Evolutionary conservation across 2,329 filamentous ascomycete species (phyloP), one percentile per base, ranked within the genome.

Genomic region (Westerdykella ornata): DNA sequence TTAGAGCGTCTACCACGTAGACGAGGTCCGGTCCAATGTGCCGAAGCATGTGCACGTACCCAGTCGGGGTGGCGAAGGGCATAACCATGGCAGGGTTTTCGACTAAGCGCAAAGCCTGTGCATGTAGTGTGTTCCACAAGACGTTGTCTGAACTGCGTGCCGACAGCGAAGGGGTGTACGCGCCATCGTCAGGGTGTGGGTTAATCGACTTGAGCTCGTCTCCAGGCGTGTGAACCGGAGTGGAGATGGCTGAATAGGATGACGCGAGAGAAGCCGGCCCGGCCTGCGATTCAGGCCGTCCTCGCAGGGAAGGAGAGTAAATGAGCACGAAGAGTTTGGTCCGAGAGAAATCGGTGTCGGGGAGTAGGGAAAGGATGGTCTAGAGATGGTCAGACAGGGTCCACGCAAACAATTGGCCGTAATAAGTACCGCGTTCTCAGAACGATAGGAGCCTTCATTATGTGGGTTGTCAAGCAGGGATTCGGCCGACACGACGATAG

Each of bases 291-390:
- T 62, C 58, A 33, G 63, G 66, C 45, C 76, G 72, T 39, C 88
- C 82, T 66, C 88, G 87, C 40, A 94, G 70, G 38, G 78, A 76
- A 1, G 90, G 90, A 2, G 87, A 81, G 66, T 95, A 95, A 59
- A 97, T 90, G 51, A 97, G 75, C 43, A 97, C 77, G 57, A 94
- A 94, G 17, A 96, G 74, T 60, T 86, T 85, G 50, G 83, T 80
- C 47, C 74, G 80, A 35, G 80, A 78, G 48, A 83, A 78, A 63
- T 95, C 81, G 51, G 83, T 81, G 48, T 82, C 78, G 29, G 88
- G 87, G 37, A 97, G 85, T 63, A 94, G 85, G 33, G 89, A 94
- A 42, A 97, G 76, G 52, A 97, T 85, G 19, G 71, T 73, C 72
- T 74, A 45, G 6, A 26, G 5, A 39, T 29, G 38, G 43, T 63